These are phyloP conservation scores for Tolypocladium pustulatum DNA, from an alignment of 2,329 filamentous ascomycete species.

Conservation along the genomic window DNA sequence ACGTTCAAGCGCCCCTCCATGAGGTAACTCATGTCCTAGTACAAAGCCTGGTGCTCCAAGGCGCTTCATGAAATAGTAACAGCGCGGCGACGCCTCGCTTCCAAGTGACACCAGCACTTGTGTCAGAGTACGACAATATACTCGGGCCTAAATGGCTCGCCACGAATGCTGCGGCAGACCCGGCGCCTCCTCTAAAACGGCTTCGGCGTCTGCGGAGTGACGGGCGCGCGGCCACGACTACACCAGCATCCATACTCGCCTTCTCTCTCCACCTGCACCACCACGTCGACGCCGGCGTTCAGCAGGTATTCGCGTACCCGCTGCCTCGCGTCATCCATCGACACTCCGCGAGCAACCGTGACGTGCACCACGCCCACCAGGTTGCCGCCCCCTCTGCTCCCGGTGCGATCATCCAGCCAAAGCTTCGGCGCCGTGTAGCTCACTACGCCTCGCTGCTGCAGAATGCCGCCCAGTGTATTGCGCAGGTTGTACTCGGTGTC, in stretches of 20 bases:
- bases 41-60: no score
- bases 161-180: background rate
- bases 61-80: background rate
- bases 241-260: conserved; percentile 60
- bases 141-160: background rate
- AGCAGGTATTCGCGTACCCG: conserved; percentile 63
- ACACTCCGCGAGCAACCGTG: conserved; percentile 58
- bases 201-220: conserved; percentile 22
- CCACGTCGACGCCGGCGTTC: conserved; percentile 64
- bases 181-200: conserved; percentile 14
- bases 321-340: conserved; percentile 74
- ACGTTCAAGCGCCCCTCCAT: background rate
- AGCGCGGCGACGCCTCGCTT: background rate
- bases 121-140: background rate
- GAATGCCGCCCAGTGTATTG: conserved; percentile 74
- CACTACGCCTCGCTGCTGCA: conserved; percentile 71
- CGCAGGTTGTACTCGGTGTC: conserved; percentile 81
- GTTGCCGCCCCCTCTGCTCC: conserved; percentile 32
- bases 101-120: background rate
- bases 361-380: conserved; percentile 82
- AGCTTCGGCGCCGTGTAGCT: conserved; percentile 83
- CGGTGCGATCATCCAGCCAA: conserved; percentile 69
- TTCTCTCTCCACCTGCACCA: conserved; percentile 81
- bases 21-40: no score
- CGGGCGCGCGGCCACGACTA: conserved; percentile 17